Base-by-base conservation (phyloP, 2,329 filamentous ascomycete species). In the Sporothrix globosa region DNA sequence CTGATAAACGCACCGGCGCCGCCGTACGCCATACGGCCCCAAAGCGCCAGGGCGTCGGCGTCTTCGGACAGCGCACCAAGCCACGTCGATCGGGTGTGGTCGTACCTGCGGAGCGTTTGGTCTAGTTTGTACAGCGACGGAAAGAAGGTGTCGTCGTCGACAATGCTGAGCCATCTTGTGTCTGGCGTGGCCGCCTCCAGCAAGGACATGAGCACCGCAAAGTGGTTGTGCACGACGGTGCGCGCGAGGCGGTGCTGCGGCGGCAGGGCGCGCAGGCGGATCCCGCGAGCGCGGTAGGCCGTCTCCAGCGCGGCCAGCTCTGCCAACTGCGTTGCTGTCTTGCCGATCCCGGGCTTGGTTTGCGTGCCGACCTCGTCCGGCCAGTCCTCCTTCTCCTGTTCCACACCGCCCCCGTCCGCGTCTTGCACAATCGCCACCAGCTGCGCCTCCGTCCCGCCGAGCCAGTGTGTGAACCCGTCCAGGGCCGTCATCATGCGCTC, bases 111-210 rank as follows among this genome's bases (percentile, higher is more conserved):
- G 2, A 89, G 81, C 6, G 82, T 80, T n/a, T 82, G 76, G 27
- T 83, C 79, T 19, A 90, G 79, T 0, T 81, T 80, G 67, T 83
- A 77, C 58, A 89, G 82, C 1, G 84, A 86, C 1, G 85, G 83
- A 76, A 89, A 89, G 77, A 90, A 89, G 1, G 87, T 90, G 74
- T 90, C 87, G 74, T 90, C 87, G 75, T 90, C 87, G 50, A 89
- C 82, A 65, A 89, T 80, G 21, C 82, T 84, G 17, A 83, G 82
- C 87, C 87, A 90, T 44, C 80, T 79, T 0, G 86, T 87, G 17
- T 80, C 74, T 0, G 81, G 77, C 11, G 78, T 81, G 44, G 80
- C 76, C 66, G 82, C 79, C 30, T 80, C 76, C 30, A 86, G 77
- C 72, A 89, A 81, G 50, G 85, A 80, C 39, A 82, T 79, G 10